Conservation (phyloP, 805 yeast genomes). For the Metschnikowia gelsemii region DNA sequence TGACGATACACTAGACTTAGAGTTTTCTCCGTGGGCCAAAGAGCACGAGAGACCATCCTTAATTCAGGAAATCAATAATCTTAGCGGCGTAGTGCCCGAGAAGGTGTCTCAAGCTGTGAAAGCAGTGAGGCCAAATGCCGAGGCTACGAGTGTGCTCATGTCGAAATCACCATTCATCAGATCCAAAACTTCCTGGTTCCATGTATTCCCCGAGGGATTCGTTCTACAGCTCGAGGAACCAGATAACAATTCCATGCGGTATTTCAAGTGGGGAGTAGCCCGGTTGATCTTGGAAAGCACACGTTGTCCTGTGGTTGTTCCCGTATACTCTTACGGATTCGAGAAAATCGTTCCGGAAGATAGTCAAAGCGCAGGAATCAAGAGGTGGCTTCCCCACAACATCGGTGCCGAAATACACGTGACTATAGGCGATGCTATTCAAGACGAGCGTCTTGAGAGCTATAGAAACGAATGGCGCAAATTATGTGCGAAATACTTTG, state of each 20-base stretch:
- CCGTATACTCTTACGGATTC: constrained; percentile 82
- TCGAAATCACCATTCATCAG: constrained; percentile 54
- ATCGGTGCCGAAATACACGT: constrained; percentile 67
- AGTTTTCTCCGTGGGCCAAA: constrained; percentile 35
- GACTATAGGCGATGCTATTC: constrained; percentile 68
- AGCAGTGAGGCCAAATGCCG: constrained; percentile 30
- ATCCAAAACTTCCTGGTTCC: constrained; percentile 81
- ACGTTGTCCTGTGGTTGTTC: constrained; percentile 80
- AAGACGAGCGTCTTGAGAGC: constrained; percentile 54
- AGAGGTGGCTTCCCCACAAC: constrained; percentile 59
- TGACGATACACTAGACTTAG: constrained; percentile 60
- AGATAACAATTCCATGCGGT: constrained; percentile 81
- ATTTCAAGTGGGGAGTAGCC: constrained; percentile 94
- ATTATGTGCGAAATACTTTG: constrained; percentile 54
- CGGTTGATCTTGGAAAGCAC: constrained; percentile 81
- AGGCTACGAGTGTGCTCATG: constrained; percentile 33
- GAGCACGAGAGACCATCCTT: constrained; percentile 31
- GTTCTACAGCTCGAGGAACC: constrained; percentile 85
- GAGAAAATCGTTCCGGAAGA: constrained; percentile 85
- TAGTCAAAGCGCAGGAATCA: constrained; percentile 52
- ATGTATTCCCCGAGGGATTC: constrained; percentile 92
- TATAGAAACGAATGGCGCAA: constrained; percentile 72
- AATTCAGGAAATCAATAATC: constrained; percentile 39
- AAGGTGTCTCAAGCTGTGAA: constrained; percentile 17
- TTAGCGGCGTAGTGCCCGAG: constrained; percentile 8